Base-by-base conservation (phyloP, 306 rosid genomes). In the Mimosa bimucronata region DNA sequence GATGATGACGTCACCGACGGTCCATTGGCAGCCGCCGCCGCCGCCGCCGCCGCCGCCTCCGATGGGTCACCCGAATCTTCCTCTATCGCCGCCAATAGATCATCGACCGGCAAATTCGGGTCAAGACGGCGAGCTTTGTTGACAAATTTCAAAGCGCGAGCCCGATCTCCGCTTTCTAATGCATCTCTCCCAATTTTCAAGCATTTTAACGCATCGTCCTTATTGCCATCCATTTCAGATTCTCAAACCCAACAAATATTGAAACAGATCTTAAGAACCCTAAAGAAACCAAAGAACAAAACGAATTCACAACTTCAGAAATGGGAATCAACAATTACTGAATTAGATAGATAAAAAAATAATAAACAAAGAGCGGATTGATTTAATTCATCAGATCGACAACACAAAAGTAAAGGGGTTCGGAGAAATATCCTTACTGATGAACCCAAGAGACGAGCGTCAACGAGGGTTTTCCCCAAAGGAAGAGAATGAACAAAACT, bases 81-180 rank as follows among this genome's bases (percentile, higher is more conserved):
- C 71, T 82, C 82, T 71, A 84, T 79, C 66, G 74, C 80, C 25
- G 88, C 83, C 21, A 95, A 66, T 15, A 93, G 91, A 83, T 93
- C 99, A 75, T 85, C 96, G 5, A 93, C 83, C 4, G 94, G 83
- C 9, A 95, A 77, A 0, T 86, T 38, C 14, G 99, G 98, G 71
- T 95, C 97, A 41, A 95, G 96, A 50, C 98, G 97, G 61, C 90
- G 91, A 81, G 99, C 99, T 86, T 95, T 95, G 12, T 77, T 37
- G 5, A 91, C 65, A 73, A 95, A 95, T 79, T 95, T 93, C 50
- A 88, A 48, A 55, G 99, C 94, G 7, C 99, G 91, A 26, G 76
- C 28, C 0, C 91, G 98, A 90, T 95, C 91, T 29, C 98, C 98
- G 15, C 67, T 80, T 64, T 80, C 88, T 65, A 91, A 57, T 1